phyloP scores from a whole-genome alignment of 306 rosid genomes.

The Elaeagnus macrophylla region DNA sequence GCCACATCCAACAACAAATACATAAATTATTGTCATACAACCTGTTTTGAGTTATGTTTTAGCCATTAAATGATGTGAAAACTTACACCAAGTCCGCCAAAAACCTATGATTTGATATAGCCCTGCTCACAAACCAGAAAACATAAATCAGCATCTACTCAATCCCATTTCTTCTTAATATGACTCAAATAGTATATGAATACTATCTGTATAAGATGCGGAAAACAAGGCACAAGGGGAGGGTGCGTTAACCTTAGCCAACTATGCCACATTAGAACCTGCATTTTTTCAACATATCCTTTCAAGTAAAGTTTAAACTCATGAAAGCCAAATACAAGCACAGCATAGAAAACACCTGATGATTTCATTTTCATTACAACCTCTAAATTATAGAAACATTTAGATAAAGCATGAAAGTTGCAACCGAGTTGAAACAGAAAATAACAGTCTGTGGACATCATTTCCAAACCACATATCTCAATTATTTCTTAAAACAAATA shows the following conservation, averaged over 20 bases:
- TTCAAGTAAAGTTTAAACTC: too few relatives aligned
- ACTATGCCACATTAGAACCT: not conserved
- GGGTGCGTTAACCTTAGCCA: not conserved
- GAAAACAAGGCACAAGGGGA: not conserved
- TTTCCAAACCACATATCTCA: too few relatives aligned
- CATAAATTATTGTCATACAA: not conserved
- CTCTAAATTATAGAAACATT: not conserved
- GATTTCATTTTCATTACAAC: too few relatives aligned
- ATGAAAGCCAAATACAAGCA: too few relatives aligned
- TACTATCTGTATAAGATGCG: not conserved
- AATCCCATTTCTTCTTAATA: not conserved
- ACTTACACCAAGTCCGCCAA: not conserved
- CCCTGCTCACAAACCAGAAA: not conserved
- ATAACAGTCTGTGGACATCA: too few relatives aligned
- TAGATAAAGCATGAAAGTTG: too few relatives aligned
- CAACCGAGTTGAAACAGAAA: too few relatives aligned
- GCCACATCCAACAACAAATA: not conserved
- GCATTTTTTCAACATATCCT: too few relatives aligned
- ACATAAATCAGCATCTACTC: too few relatives aligned
- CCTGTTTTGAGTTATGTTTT: not conserved
- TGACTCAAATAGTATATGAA: not conserved
- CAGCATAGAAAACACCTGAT: too few relatives aligned
- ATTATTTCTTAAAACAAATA: too few relatives aligned
- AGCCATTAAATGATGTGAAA: not conserved
- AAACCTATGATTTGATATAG: not conserved